Evolutionary conservation across 129 eudicot species (phyloP), one percentile per base, ranked within the genome.

Genomic region (Sambucus nigra): DNA sequence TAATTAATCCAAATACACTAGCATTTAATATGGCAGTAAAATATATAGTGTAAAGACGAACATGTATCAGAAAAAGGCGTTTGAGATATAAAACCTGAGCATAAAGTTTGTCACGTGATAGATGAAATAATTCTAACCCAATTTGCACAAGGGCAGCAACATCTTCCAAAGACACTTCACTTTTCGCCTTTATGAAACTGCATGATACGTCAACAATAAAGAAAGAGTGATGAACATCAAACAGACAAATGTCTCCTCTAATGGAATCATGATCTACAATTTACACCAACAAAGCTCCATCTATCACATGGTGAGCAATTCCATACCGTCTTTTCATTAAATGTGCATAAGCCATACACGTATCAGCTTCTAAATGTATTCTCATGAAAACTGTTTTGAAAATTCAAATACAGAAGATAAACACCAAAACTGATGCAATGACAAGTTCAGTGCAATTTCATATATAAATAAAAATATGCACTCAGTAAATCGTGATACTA

Each of bases 181-280:
- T 92, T 65, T 92, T 92, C 8, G 99, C 99, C 76, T 80, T 92
- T 54, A 92, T 65, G 65, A 82, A 92, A 52, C 99, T 92, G 74
- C 71, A 61, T 35, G 19, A 55, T 18, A 38, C 41, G 53, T 45
- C 32, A 40, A 57, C 22, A 44, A 51, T 13, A 51, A 46, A 18
- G 39, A 70, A 17, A 3, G 13, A 35, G 13, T 35, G 1, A 35
- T 2, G 13, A 35, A 35, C 13, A 15, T 35, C 8, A 12, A 35
- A 35, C 13, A 7, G 42, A 7, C 42, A 35, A 35, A 35, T 35
- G 42, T 8, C 42, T 35, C 8, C 42, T 35, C 13, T 35, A 7
- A n/a, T n/a, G n/a, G n/a, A n/a, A n/a, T 35, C 13, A 35, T 35
- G 42, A 15, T 7, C 42, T 35, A 35, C 1, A 35, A n/a, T n/a